Conservation (phyloP, 768 basidiomycete species). For the Suillus tomentosus region DNA sequence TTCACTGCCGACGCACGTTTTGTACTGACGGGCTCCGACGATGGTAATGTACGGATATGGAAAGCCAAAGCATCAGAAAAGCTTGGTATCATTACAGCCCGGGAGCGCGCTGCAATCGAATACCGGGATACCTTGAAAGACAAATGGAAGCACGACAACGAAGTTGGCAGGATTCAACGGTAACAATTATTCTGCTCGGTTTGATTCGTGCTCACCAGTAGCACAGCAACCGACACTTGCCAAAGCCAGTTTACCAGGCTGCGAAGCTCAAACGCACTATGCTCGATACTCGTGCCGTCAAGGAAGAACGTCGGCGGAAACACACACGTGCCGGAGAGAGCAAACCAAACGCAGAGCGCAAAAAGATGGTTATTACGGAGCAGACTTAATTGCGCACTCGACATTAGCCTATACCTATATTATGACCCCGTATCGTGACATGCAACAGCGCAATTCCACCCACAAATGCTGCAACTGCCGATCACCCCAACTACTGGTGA, state of each 20-base stretch:
- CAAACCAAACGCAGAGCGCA: constrained; percentile 91
- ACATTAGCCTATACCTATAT: background rate
- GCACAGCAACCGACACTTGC: constrained; percentile 75
- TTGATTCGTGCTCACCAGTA: constrained; percentile 9
- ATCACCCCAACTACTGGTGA: background rate
- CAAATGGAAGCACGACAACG: constrained; percentile 83
- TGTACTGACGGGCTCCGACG: constrained; percentile 88
- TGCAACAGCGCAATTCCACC: background rate
- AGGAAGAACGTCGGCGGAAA: constrained; percentile 89
- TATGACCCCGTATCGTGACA: background rate
- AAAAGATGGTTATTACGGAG: constrained; percentile 82
- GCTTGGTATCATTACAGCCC: constrained; percentile 85
- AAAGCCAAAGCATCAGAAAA: constrained; percentile 92
- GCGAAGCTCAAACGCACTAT: constrained; percentile 88
- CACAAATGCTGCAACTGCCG: background rate
- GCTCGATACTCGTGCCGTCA: constrained; percentile 85
- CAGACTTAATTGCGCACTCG: constrained; percentile 44
- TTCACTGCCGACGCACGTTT: constrained; percentile 93
- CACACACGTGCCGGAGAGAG: constrained; percentile 84
- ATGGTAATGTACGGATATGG: constrained; percentile 95
- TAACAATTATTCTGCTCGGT: constrained; percentile 37
- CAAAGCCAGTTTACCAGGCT: constrained; percentile 89
- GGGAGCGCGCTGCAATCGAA: constrained; percentile 90
- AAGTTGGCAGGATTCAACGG: constrained; percentile 83
- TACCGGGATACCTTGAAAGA: constrained; percentile 88